Evolutionary conservation across 2,329 filamentous ascomycete species (phyloP), one percentile per base, ranked within the genome.

Genomic region (Diplodia sapinea): DNA sequence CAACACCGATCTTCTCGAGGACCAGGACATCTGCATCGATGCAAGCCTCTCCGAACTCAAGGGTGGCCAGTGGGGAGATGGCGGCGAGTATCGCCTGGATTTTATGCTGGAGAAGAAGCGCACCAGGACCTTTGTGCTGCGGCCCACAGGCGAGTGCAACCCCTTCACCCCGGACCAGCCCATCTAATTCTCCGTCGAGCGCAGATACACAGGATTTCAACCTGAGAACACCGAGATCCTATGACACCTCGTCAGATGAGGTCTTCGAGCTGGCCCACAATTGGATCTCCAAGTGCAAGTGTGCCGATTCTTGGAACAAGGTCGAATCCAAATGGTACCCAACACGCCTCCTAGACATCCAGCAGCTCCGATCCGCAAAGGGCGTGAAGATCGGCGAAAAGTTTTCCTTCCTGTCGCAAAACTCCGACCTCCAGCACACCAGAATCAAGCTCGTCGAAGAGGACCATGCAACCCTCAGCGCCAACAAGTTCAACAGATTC

Each of bases 221-320:
- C 15, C 47, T 67, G 6, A 43, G 31, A 12, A 63, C 64, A 9
- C 67, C 63, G 4, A 59, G 33, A 13, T 70, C 69, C n/a, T 20
- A 23, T n/a, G 20, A 63, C 20, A 66, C 64, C 15, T 38, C 55
- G 1, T 67, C 65, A 3, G 54, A 69, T 26, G 67, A 70, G 31
- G 31, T 70, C 17, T 49, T 70, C 7, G 33, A 69, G 15, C 43
- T 69, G n/a, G 50, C 69, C 23, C 57, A 56, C 29, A 64, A 15
- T 8, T 72, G 71, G 71, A 70, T 72, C 13, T 20, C 59, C n/a
- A 49, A 51, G 3, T 72, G 71, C 38, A 63, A 13, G n/a, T 70
- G 71, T 38, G 67, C 69, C 20, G 43, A 59, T 13, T 6, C 59
- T 29, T 68, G 66, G 68, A 4, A 55, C 1, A 36, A 50, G 1